Evolutionary conservation across 768 basidiomycete species (phyloP).

Genomic region (Sarcodon aspratus): DNA sequence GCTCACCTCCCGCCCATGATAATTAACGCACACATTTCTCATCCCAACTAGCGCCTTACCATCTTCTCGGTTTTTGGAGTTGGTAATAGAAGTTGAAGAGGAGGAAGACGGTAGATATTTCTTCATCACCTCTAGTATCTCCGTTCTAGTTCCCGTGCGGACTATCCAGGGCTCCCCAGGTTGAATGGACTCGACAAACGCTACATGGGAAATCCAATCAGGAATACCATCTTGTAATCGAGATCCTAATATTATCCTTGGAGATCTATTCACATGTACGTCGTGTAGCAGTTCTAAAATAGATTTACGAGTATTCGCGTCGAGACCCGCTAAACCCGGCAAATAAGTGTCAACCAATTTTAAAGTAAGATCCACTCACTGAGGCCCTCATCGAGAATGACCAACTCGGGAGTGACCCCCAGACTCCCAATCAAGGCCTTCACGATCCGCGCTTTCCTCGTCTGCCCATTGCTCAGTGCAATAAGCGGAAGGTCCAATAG

Average conservation of each 20-base stretch:
- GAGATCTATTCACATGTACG: conserved; percentile 35
- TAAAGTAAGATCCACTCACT: conserved; percentile 36
- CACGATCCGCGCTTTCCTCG: conserved; percentile 72
- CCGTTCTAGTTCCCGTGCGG: conserved; percentile 36
- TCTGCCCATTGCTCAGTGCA: conserved; percentile 89
- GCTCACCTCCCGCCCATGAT: conserved; percentile 50
- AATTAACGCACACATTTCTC: conserved; percentile 56
- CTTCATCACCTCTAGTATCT: conserved; percentile 20
- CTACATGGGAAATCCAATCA: conserved; percentile 62
- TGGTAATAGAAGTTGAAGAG: background rate
- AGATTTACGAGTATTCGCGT: conserved; percentile 43
- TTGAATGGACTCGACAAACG: conserved; percentile 25
- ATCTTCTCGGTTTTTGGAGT: conserved; percentile 1
- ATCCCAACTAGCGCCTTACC: conserved; percentile 46
- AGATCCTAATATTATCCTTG: conserved; percentile 56
- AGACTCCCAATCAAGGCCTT: conserved; percentile 51
- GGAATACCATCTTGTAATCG: conserved; percentile 65
- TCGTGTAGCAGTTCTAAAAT: conserved; percentile 44
- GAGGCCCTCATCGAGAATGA: conserved; percentile 88
- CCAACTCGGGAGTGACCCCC: conserved; percentile 38
- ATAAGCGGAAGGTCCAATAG: conserved; percentile 79
- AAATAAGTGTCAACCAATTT: background rate
- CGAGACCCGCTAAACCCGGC: conserved; percentile 58
- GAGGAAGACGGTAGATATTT: background rate
- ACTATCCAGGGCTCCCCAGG: conserved; percentile 20